These are phyloP conservation scores for Arthrocladium fulminans DNA, from an alignment of 2,329 filamentous ascomycete species.

Conservation along the genomic window DNA sequence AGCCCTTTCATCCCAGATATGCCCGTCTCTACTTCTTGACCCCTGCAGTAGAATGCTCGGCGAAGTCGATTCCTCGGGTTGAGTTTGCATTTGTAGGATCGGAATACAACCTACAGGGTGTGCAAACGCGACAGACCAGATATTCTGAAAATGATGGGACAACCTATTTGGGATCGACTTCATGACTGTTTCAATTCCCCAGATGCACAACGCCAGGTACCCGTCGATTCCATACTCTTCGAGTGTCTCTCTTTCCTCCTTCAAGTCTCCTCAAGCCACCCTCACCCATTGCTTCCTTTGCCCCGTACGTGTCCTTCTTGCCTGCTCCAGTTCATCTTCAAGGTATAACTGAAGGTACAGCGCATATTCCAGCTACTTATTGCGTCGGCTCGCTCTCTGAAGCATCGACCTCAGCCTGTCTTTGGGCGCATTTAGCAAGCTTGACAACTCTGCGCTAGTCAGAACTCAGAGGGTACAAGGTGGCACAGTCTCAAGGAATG, in stretches of 20 bases:
- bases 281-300: not conserved
- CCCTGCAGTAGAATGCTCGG: not conserved
- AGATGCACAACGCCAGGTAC: not conserved
- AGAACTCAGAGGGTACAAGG: too few species aligned
- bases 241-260: not conserved
- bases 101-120: not conserved
- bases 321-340: not conserved
- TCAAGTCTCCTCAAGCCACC: not conserved
- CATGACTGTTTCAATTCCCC: not conserved
- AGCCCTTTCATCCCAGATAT: not conserved
- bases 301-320: not conserved
- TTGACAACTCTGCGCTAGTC: not conserved
- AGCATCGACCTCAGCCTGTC: not conserved
- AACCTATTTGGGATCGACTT: not conserved
- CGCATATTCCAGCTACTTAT: not conserved
- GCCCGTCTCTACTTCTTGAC: not conserved
- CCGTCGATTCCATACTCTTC: not conserved
- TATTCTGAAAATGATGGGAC: too few species aligned
- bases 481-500: too few species aligned
- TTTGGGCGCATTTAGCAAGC: not conserved
- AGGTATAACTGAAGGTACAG: not conserved
- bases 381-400: not conserved
- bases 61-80: not conserved
- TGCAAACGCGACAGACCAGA: too few species aligned
- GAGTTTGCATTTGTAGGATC: not conserved